Conservation (phyloP, 495 filamentous ascomycete genomes). For the Penicillium coffeae region DNA sequence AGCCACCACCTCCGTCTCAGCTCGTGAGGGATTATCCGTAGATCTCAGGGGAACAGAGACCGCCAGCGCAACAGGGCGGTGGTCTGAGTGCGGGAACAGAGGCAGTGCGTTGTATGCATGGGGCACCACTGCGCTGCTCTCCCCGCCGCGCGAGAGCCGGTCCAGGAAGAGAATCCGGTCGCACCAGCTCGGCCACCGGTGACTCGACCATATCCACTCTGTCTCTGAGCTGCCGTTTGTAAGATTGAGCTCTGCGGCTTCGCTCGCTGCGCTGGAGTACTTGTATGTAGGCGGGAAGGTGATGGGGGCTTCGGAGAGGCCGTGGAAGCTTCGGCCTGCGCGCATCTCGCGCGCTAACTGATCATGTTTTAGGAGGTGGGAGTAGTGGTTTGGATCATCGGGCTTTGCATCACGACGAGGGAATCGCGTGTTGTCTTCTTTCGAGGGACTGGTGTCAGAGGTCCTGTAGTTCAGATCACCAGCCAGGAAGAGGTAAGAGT, state of each 20-base stretch:
- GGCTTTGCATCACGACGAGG: conserved; percentile 53
- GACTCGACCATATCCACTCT: conserved; percentile 69
- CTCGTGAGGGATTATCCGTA: conserved; percentile 11
- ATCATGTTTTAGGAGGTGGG: conserved; percentile 64
- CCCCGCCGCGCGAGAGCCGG: conserved; percentile 47
- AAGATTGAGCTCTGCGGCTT: conserved; percentile 24
- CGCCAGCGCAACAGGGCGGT: conserved; percentile 73
- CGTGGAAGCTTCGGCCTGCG: conserved; percentile 65
- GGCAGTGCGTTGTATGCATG: conserved; percentile 70
- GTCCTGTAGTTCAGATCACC: conserved; percentile 97
- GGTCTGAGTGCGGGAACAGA: conserved; percentile 73
- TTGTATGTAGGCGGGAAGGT: conserved; percentile 94
- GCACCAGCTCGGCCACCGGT: conserved; percentile 91
- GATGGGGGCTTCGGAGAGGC: conserved; percentile 69
- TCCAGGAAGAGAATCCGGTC: conserved; percentile 82
- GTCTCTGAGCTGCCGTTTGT: conserved; percentile 39
- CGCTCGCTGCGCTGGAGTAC: conserved; percentile 49
- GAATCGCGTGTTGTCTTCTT: conserved; percentile 50
- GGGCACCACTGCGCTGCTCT: conserved; percentile 38
- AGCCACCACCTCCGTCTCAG: conserved; percentile 29
- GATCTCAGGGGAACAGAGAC: conserved; percentile 52
- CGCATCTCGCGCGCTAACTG: conserved; percentile 69
- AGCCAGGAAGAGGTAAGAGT: conserved; percentile 74
- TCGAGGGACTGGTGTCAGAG: conserved; percentile 51
- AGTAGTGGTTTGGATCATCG: conserved; percentile 49